These are phyloP conservation scores for Osmanthus fragrans DNA, from an alignment of 257 asterid genomes.

Conservation along the genomic window DNA sequence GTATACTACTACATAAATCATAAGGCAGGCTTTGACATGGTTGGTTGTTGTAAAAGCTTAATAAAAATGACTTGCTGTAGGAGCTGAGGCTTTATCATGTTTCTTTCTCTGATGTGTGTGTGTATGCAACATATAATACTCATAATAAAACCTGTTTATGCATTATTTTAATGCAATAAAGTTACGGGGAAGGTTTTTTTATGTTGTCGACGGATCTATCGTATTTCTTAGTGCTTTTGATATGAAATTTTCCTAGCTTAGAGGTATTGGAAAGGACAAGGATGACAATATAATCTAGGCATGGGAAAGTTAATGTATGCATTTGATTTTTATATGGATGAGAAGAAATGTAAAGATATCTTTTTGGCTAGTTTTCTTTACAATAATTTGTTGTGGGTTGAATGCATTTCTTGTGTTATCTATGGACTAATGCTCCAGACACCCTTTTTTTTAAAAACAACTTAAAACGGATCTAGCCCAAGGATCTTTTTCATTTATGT, in stretches of 20 bases:
- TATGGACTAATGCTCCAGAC: not conserved
- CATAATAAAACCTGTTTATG: too few relatives aligned
- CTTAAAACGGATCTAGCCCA: not conserved
- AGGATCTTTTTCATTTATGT: not conserved
- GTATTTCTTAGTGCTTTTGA: not conserved
- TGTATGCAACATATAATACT: not conserved
- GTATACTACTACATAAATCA: not conserved
- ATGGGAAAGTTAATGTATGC: not conserved
- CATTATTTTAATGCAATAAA: too few relatives aligned
- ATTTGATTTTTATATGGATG: not conserved
- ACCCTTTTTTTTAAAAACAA: not conserved
- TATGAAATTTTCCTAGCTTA: not conserved
- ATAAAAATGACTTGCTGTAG: not conserved
- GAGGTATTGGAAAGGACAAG: not conserved
- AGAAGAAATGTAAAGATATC: not conserved
- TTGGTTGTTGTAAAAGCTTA: not conserved
- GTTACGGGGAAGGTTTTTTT: not conserved
- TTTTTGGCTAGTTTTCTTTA: not conserved
- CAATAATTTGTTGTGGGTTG: not conserved
- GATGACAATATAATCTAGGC: not conserved
- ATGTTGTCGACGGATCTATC: not conserved
- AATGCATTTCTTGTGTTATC: not conserved
- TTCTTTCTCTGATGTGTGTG: not conserved
- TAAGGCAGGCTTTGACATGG: not conserved
- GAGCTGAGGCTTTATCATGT: conserved; percentile 5